Evolutionary conservation across 176 grass and related monocot genomes (phyloP), one percentile per base, ranked within the genome.

Genomic region (Pharus latifolius): DNA sequence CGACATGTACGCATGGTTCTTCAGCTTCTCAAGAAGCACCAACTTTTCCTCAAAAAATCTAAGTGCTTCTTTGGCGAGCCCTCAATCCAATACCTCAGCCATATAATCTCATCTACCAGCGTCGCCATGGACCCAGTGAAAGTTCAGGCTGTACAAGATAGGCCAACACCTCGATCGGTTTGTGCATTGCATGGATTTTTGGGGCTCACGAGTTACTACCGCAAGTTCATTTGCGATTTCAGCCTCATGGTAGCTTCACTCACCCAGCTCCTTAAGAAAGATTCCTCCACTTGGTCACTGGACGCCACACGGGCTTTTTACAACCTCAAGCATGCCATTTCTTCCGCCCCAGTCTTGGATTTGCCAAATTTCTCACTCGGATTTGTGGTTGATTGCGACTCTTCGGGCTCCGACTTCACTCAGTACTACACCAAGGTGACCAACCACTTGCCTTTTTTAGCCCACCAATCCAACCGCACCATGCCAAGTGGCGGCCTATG

Each of bases 401-500:
- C 67, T 0, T 56, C 32, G 0, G 16, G 37, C 9, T 3, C 2
- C 0, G 67, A 8, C 0, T 10, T 70, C 1, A 15, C 0, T 44
- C 7, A 0, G 27, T 54, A 0, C 16, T 70, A 0, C 24, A 19
- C 4, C 49, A 11, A 27, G n/a, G 20, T 4, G 0, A 0, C 1
- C 18, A 16, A 0, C 4, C 2, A 2, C 1, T 57, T 1, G 54
- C 54, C 0, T 57, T 29, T 11, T 55, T 55, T 10, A 55, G 51
- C 11, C 8, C 5, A 0, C 19, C 19, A 0, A 26, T 55, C 5
- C 11, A 7, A 11, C 22, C 18, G 0, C n/a, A 2, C 0, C 7
- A 34, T 0, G 0, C 7, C 2, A 3, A n/a, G 0, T 25, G 4
- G 31, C 47, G 0, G 26, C 27, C 7, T 70, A 70, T 33, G 44